These are phyloP conservation scores for Geotrichum aggregatum DNA, from an alignment of 1,139 yeast species.

Conservation along the genomic window DNA sequence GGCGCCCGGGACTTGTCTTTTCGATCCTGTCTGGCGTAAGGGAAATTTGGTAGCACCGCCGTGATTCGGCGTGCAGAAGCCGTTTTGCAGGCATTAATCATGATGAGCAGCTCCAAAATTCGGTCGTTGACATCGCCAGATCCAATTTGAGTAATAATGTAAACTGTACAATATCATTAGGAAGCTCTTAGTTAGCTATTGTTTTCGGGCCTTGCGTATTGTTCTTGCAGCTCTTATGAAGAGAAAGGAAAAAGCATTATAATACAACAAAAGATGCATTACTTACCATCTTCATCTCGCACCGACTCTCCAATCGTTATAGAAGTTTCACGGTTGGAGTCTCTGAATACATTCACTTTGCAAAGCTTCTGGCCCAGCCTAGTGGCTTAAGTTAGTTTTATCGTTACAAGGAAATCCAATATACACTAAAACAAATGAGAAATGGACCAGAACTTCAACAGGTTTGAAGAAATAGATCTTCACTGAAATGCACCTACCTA, in stretches of 20 bases:
- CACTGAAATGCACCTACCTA: too few relatives aligned
- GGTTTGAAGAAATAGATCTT: too few relatives aligned
- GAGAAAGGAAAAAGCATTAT: too few relatives aligned
- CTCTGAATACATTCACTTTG: conserved; percentile 47
- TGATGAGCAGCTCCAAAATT: conserved; percentile 78
- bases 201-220: too few relatives aligned
- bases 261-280: not conserved
- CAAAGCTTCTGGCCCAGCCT: conserved; percentile 43
- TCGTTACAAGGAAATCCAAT: not conserved
- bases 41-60: conserved; percentile 92
- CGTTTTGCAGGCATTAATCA: conserved; percentile 92
- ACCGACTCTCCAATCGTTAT: conserved; percentile 93
- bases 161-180: conserved; percentile 43
- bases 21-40: conserved; percentile 95
- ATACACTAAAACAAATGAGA: not conserved
- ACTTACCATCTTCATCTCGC: conserved; percentile 77
- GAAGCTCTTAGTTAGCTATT: too few relatives aligned
- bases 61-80: conserved; percentile 95
- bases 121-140: conserved; percentile 86
- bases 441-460: not conserved
- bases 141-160: conserved; percentile 83
- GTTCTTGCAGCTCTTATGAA: too few relatives aligned
- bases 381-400: not conserved
- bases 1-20: conserved; percentile 97
- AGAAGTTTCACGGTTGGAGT: conserved; percentile 71